Conservation (phyloP, 1,284 basidiomycete species). For the Puccinia novopanici region DNA sequence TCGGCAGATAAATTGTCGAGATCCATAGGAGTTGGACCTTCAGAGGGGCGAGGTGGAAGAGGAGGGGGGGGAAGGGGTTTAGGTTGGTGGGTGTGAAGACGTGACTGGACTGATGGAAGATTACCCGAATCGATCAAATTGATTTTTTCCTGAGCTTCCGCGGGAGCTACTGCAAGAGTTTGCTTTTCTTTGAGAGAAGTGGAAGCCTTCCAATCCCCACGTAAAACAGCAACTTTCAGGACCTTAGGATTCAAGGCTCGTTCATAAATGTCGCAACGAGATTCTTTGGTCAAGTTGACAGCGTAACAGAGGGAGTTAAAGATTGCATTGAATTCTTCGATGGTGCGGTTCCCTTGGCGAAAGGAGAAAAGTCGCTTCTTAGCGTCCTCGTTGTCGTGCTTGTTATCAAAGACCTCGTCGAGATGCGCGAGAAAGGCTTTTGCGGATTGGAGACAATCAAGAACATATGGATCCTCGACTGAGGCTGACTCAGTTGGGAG, state of each 20-base stretch:
- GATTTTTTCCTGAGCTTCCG: slow-evolving; percentile 14
- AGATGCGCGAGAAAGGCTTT: background rate
- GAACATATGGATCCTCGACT: slow-evolving; percentile 8
- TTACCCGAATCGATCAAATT: background rate
- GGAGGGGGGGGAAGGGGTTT: background rate
- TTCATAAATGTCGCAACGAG: slow-evolving; percentile 13
- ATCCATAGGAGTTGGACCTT: background rate
- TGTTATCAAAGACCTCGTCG: slow-evolving; percentile 2
- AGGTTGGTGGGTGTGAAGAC: background rate
- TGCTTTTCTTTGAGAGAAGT: slow-evolving; percentile 8
- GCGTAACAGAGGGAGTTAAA: background rate
- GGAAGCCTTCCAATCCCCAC: background rate
- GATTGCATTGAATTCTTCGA: slow-evolving; percentile 14
- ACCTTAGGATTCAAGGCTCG: slow-evolving; percentile 10
- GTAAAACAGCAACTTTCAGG: background rate
- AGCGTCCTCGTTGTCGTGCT: background rate
- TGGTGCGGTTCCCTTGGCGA: background rate
- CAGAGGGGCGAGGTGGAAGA: background rate
- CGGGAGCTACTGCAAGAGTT: background rate
- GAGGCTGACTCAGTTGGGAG: background rate
- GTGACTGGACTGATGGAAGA: background rate
- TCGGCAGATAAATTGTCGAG: background rate
- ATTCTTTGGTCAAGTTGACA: slow-evolving; percentile 14
- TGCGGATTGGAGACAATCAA: background rate
- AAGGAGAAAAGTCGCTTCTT: background rate